Percentiles rank a stretch among this genome's conserved stretches.
phyloP scores from a whole-genome alignment of 1,284 basidiomycete genomes.

The Trichosporon sp. region DNA sequence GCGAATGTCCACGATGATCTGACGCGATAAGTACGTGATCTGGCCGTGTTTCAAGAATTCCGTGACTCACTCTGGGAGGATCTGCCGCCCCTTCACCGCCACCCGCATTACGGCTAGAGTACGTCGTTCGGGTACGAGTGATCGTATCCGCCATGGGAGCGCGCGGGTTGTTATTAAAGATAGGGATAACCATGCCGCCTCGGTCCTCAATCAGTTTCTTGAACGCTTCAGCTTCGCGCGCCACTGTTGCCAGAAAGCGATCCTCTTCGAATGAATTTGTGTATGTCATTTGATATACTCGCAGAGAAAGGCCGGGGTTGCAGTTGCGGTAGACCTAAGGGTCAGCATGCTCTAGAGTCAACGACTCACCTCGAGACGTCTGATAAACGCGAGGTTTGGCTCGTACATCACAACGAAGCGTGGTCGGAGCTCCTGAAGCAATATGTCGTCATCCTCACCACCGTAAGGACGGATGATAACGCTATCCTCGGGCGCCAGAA shows the following conservation, averaged over 20 bases:
- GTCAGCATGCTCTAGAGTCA: background rate
- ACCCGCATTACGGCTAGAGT: constrained; percentile 82
- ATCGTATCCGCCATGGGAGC: constrained; percentile 55
- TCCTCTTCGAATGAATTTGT: constrained; percentile 91
- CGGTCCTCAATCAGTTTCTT: constrained; percentile 88
- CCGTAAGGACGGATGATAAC: constrained; percentile 84
- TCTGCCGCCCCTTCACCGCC: constrained; percentile 65
- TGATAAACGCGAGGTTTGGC: constrained; percentile 85
- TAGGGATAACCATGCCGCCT: constrained; percentile 84
- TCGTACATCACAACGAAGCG: constrained; percentile 94
- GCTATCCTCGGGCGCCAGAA: constrained; percentile 72
- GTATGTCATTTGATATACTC: constrained; percentile 96
- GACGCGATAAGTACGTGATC: background rate
- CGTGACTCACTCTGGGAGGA: background rate
- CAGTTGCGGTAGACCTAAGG: constrained; percentile 76
- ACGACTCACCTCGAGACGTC: constrained; percentile 74
- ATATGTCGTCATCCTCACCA: constrained; percentile 85
- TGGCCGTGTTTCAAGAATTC: background rate
- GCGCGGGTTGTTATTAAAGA: constrained; percentile 72
- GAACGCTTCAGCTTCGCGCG: constrained; percentile 91
- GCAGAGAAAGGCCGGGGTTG: constrained; percentile 70
- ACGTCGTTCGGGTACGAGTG: constrained; percentile 67
- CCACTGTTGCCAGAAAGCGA: constrained; percentile 80
- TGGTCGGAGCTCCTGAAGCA: constrained; percentile 82
- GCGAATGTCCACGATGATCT: constrained; percentile 95